These are phyloP conservation scores for Globisporangium takayamanum DNA, from an alignment of 352 stramenopile genomes.

Conservation along the genomic window DNA sequence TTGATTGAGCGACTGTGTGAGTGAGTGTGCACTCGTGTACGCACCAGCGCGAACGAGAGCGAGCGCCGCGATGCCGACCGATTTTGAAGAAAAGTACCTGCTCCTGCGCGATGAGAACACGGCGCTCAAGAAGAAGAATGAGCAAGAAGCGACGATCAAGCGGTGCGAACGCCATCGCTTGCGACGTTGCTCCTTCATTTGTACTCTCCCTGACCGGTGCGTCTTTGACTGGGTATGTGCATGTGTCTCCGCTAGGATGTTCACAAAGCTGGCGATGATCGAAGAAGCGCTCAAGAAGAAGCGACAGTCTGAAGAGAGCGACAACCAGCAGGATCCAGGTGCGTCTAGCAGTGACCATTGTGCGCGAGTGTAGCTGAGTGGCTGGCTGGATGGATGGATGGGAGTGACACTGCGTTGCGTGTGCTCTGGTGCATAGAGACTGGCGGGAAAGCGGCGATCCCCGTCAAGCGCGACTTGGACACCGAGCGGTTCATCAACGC, in stretches of 20 bases:
- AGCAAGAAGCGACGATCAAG: slow-evolving; percentile 88
- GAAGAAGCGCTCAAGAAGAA: slow-evolving; percentile 83
- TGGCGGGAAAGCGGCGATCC: slow-evolving; percentile 20
- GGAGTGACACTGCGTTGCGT: no score
- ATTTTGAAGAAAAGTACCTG: slow-evolving; percentile 85
- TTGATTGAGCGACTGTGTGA: not conserved
- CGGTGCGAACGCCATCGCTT: slow-evolving; percentile 20
- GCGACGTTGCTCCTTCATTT: not conserved
- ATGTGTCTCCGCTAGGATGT: slow-evolving; percentile 53
- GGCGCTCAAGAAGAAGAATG: slow-evolving; percentile 87
- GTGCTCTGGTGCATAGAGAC: slow-evolving; percentile 13
- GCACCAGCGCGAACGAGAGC: not conserved
- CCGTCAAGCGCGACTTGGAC: slow-evolving; percentile 55
- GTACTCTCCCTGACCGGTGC: not conserved
- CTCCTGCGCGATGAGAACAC: slow-evolving; percentile 79
- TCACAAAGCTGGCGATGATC: slow-evolving; percentile 86
- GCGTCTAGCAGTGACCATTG: not conserved
- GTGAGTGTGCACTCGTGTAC: not conserved
- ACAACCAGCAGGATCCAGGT: slow-evolving; percentile 60
- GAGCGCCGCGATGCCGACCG: slow-evolving; percentile 27
- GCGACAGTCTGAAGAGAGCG: slow-evolving; percentile 30
- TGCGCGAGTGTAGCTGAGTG: not conserved
- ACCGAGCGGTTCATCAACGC: slow-evolving; percentile 78
- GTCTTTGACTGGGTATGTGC: not conserved
- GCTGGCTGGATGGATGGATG: not conserved